Percentiles rank a stretch among this genome's conserved stretches.
phyloP scores from a whole-genome alignment of 306 rosid genomes.

The Crotalaria pallida region DNA sequence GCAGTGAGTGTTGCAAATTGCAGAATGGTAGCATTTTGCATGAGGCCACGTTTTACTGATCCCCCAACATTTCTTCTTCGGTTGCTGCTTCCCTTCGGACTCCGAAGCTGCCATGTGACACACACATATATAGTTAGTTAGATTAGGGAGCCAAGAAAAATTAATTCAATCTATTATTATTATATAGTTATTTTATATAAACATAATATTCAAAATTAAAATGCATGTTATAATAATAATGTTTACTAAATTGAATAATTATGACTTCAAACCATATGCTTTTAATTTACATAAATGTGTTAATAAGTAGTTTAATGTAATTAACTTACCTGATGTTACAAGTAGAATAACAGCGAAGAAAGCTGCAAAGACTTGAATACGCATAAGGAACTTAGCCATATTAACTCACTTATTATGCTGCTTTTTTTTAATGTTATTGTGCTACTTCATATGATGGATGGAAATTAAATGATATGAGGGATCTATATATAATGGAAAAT shows the following conservation, averaged over 20 bases:
- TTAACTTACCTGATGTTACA: conserved; percentile 28
- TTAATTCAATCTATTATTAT: too few species aligned
- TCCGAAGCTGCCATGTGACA: conserved; percentile 17
- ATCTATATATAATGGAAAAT: not conserved
- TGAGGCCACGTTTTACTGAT: conserved; percentile 28
- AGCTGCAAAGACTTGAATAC: conserved; percentile 19
- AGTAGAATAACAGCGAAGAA: conserved; percentile 20
- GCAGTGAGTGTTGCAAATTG: conserved; percentile 13
- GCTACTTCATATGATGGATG: not conserved
- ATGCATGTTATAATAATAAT: not conserved
- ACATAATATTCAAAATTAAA: too few species aligned
- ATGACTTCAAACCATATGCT: not conserved
- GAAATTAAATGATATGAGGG: not conserved
- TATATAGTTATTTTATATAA: too few species aligned
- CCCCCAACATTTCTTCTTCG: conserved; percentile 3
- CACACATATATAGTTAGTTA: too few species aligned
- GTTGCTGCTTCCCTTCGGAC: conserved; percentile 17
- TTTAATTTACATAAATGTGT: not conserved
- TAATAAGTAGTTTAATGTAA: not conserved
- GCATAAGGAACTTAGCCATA: conserved; percentile 18
- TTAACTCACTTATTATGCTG: not conserved
- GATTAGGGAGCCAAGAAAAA: too few species aligned
- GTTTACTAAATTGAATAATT: not conserved
- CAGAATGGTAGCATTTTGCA: conserved; percentile 27
- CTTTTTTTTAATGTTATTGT: too few species aligned